Base-by-base conservation (phyloP, 805 yeast species). In the Metschnikowia lochheadii region DNA sequence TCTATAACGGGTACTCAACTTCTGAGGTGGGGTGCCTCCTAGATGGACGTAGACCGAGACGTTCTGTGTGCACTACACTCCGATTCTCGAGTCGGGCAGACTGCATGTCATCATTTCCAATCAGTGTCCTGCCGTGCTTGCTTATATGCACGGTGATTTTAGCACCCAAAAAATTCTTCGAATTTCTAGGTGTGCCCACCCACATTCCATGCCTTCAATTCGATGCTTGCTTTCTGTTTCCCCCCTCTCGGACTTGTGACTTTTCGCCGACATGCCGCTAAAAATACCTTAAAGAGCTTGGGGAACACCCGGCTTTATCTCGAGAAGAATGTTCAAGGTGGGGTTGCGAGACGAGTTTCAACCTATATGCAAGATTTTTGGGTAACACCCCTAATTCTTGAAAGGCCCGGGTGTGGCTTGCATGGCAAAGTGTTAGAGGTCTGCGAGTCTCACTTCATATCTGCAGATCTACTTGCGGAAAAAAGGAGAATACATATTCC, bases 401-500 rank as follows among this genome's bases (percentile, higher is more conserved):
- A 23, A 26, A 14, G 20, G n/a, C 15, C 40, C 36, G 15, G 14
- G 10, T n/a, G 6, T 20, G 6, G 18, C 20, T 17, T 34, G 20
- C 17, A 11, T 11, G 29, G 29, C 29, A 21, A 21, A 17, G 13
- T 15, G 13, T 21, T 31, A 15, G 2, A 14, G 18, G n/a, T 6
- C 26, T n/a, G 40, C 18, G n/a, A 37, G 13, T 18, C 5, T n/a
- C 31, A 8, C 8, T 21, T 39, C 17, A 14, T n/a, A 11, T 15
- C 43, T 13, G 21, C 13, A 40, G 31, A 33, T 20, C 31, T 40
- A 50, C 32, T 35, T 33, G 33, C 61, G 52, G 55, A 70, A 68
- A 43, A 64, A 70, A 10, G 60, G 65, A 5, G 80, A 78, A 62
- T 85, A 86, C 52, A 76, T 78, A 58, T 82, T 81, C 77, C 87